A percentile compares a stretch with the other conserved stretches of the same genome.
Evolutionary conservation across 192 early-diverging fungal genomes (phyloP).

Genomic region (Coemansia sp.): DNA sequence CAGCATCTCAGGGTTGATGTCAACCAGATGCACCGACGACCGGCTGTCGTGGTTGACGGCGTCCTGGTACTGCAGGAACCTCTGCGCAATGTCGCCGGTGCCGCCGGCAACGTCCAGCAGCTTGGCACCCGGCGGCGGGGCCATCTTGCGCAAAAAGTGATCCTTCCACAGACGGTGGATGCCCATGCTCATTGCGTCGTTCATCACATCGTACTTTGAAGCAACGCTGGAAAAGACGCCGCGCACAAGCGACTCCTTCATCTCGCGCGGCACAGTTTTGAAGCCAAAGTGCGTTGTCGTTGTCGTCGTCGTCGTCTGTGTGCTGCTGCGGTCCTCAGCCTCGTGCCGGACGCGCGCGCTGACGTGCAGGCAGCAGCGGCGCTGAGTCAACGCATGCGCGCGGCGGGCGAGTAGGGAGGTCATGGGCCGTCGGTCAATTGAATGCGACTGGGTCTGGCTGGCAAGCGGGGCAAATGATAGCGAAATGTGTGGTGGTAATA

Average conservation of each 20-base stretch:
- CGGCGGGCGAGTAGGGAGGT: too few relatives aligned
- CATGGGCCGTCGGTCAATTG: too few relatives aligned
- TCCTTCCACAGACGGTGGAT: constrained; percentile 98
- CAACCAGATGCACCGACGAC: constrained; percentile 77
- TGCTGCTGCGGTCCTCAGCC: too few relatives aligned
- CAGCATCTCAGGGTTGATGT: constrained; percentile 98
- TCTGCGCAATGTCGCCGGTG: constrained; percentile 95
- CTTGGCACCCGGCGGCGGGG: constrained; percentile 76
- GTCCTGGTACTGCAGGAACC: constrained; percentile 86
- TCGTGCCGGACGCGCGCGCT: neutral
- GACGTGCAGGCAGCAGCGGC: neutral
- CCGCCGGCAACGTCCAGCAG: constrained; percentile 97
- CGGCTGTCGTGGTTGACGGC: constrained; percentile 61
- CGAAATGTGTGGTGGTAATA: too few relatives aligned
- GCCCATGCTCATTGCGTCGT: constrained; percentile 93
- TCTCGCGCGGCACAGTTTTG: constrained; percentile 76
- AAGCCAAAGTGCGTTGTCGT: constrained; percentile 91
- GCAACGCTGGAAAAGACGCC: constrained; percentile 94
- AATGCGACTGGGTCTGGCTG: too few relatives aligned
- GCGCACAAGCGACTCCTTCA: constrained; percentile 88
- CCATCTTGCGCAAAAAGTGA: constrained; percentile 80
- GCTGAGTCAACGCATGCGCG: too few relatives aligned
- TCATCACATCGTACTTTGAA: constrained; percentile 96
- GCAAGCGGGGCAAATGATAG: too few relatives aligned
- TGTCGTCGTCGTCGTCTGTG: neutral